Evolutionary conservation across 768 basidiomycete genomes (phyloP), one percentile per base, ranked within the genome.

Genomic region (Suillus hirtellus): DNA sequence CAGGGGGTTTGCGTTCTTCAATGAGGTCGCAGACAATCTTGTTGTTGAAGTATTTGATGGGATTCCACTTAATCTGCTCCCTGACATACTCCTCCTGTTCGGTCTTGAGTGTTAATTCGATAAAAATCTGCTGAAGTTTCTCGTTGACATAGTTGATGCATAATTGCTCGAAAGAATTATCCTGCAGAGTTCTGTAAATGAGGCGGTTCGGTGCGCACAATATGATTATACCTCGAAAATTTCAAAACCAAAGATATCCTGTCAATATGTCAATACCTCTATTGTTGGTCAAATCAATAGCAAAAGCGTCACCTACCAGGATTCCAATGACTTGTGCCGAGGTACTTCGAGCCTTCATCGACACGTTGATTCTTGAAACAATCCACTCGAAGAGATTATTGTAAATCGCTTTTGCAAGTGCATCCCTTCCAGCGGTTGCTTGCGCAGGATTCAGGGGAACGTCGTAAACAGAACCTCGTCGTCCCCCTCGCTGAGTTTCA

Each of bases 101-200:
- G 19, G 96, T 95, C 82, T 99, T 99, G 72, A 99, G 82, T 0
- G 97, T 99, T 58, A 99, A 83, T 76, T 99, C 96, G 71, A 99
- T 99, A 79, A 99, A 99, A 71, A 99, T 99, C 73, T 96, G 96
- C 70, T 99, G 96, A 31, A 99, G 84, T 78, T 99, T 99, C 78
- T 99, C 97, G 82, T 99, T 99, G 80, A 99, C 97, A 71, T 99
- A 99, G 81, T 99, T 99, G 84, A 99, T 99, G 80, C 97, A 99
- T 21, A 99, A 87, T 76, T 99, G 95, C 73, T 96, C 95, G 72
- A 96, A 95, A 5, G 93, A 95, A 76, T 96, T 96, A 75, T 95
- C 92, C 90, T 95, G 68, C 19, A 19, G 60, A 59, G 10, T 64
- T 10, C 24, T 11, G 34, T 42, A 58, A 59, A 62, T 63, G 12